Percentiles rank a stretch among this genome's conserved stretches.
Evolutionary conservation across 2,329 filamentous ascomycete genomes (phyloP).

Genomic region (Albophoma yamanashiensis): DNA sequence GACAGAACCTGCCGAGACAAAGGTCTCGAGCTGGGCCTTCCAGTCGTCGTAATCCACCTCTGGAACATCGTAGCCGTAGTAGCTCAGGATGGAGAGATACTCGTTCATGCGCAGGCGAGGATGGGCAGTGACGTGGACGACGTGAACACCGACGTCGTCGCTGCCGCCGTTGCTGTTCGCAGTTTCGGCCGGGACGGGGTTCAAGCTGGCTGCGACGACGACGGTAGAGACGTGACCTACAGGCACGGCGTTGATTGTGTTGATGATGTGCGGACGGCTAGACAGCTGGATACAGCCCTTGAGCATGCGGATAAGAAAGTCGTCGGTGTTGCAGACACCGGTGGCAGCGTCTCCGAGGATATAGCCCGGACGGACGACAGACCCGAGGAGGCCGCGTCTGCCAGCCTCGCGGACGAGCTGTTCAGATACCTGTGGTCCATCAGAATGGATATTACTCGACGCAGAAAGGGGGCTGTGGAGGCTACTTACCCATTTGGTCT

Average conservation of each 20-base stretch:
- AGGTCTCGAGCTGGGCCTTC: conserved; percentile 17
- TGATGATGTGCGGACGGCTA: conserved; percentile 64
- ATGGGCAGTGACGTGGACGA: conserved; percentile 71
- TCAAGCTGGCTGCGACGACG: too few species aligned
- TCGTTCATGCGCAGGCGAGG: conserved; percentile 70
- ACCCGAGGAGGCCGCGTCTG: conserved; percentile 60
- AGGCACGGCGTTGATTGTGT: conserved; percentile 83
- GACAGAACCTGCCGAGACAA: conserved; percentile 12
- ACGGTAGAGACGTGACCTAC: conserved; percentile 76
- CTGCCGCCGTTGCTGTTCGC: too few species aligned
- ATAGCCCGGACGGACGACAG: conserved; percentile 76
- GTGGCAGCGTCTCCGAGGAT: conserved; percentile 62
- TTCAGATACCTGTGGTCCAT: too few species aligned
- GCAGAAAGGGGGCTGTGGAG: too few species aligned
- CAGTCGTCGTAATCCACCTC: conserved; percentile 55
- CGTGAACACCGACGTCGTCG: conserved; percentile 39
- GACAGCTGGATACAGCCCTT: conserved; percentile 81
- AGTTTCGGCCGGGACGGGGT: too few species aligned
- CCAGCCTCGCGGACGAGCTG: conserved; percentile 70
- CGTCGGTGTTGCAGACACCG: conserved; percentile 71
- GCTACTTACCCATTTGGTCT: conserved; percentile 85
- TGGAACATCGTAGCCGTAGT: conserved; percentile 63
- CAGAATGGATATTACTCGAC: too few species aligned
- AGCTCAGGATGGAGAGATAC: conserved; percentile 57
- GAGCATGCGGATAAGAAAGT: conserved; percentile 77